Percentiles rank a stretch among this genome's conserved stretches.
Evolutionary conservation across 1,284 basidiomycete genomes (phyloP).

Genomic region (Pterulicium gracile): DNA sequence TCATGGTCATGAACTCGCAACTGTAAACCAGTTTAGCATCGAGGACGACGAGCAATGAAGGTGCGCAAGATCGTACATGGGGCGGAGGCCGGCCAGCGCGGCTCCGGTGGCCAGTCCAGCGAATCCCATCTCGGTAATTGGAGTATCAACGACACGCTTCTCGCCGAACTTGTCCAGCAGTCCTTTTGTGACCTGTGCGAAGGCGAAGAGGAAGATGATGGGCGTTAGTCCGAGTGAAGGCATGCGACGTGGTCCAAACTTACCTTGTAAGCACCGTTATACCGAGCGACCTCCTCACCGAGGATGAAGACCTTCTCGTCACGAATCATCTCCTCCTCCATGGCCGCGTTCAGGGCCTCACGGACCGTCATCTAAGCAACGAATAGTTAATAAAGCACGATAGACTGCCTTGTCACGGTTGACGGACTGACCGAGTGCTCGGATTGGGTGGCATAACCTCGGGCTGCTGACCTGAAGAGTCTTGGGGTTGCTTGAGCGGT

Average conservation of each 20-base stretch:
- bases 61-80: slow-evolving; percentile 64
- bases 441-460: slow-evolving; percentile 53
- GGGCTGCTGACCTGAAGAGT: slow-evolving; percentile 22
- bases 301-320: slow-evolving; percentile 94
- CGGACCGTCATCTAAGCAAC: slow-evolving; percentile 84
- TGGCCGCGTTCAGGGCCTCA: slow-evolving; percentile 94
- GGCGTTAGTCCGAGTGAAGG: not conserved
- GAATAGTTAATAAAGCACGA: slow-evolving; percentile 12
- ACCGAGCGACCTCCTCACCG: slow-evolving; percentile 97
- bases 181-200: slow-evolving; percentile 82
- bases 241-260: slow-evolving; percentile 11
- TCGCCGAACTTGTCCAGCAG: slow-evolving; percentile 99
- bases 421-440: slow-evolving; percentile 40
- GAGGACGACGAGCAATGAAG: slow-evolving; percentile 4
- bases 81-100: slow-evolving; percentile 88
- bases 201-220: slow-evolving; percentile 6
- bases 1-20: slow-evolving; percentile 99
- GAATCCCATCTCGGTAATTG: slow-evolving; percentile 99
- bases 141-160: slow-evolving; percentile 96
- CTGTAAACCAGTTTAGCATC: slow-evolving; percentile 25
- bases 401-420: slow-evolving; percentile 7
- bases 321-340: slow-evolving; percentile 99
- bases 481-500: slow-evolving; percentile 23
- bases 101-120: slow-evolving; percentile 94
- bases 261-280: slow-evolving; percentile 99